Evolutionary conservation across 2,329 filamentous ascomycete species (phyloP), one percentile per base, ranked within the genome.

Genomic region (Neofusicoccum ribis): DNA sequence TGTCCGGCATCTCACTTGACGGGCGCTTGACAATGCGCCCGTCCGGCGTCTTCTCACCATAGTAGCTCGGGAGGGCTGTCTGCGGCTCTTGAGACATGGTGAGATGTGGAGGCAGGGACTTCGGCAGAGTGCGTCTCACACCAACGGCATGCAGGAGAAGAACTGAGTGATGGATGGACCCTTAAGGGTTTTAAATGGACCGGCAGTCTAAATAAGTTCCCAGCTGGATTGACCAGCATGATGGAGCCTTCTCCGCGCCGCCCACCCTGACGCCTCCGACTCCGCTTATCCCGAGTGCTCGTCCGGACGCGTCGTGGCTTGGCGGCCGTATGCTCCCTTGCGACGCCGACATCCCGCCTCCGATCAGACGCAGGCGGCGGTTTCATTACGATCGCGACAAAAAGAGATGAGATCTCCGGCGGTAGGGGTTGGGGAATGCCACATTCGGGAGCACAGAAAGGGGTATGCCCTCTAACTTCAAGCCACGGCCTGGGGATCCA

Each of bases 21-120:
- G 65, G 54, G 27, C 66, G 58, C 50, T 65, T 67, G 17, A 67
- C 50, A 23, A 67, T 61, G 20, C 66, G 63, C 5, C 63, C 63
- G 37, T 67, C 66, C 8, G 63, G 23, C 20, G 66, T 67, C 31
- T 39, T 65, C 20, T 67, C 63, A 15, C 66, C 63, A 49, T 65
- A 56, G 37, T 51, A 67, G 14, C 56, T 58, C 20, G 66, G 66
- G 17, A 65, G 66, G n/a, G 34, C 50, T 49, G 20, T 47, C 49
- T 51, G 54, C 20, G 23, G 60, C n/a, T 61, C 64, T 63, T 66
- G 27, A 44, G 47, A 47, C 60, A 51, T 51, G 20, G 43, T 34
- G 27, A 41, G 37, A 36, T 12, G 23, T 31, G 15, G 12, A 27
- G 9, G 12, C 8, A 15, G 34, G 60, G 17, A 43, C 39, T 17